Evolutionary conservation across 257 asterid species (phyloP), one percentile per base, ranked within the genome.

Genomic region (Osmanthus fragrans): DNA sequence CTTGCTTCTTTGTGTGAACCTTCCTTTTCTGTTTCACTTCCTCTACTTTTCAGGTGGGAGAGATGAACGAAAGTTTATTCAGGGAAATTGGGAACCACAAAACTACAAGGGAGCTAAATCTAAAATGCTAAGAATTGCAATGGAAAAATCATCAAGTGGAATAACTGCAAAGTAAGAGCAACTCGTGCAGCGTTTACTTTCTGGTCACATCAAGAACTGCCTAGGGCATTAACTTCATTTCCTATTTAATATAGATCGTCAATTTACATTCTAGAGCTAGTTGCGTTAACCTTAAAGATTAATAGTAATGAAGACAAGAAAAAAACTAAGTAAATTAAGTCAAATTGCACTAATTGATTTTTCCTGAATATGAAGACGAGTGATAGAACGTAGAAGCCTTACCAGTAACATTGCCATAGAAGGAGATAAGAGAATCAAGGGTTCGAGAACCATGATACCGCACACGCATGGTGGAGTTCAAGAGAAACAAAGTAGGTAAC

Each of bases 361-460:
- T 42, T 10, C 16, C 2, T 2, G 4, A 40, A 40, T 40, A 40
- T 40, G 47, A 40, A 9, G 47, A 21, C 32, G 51, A 40, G 34
- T 30, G 47, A 7, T n/a, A 56, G 4, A 64, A 65, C 25, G 15
- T 58, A 32, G 73, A n/a, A 72, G 63, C 21, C 89, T 89, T 88
- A 96, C 98, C 99, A 54, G 98, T 90, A 68, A 87, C 78, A 76
- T 89, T 94, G 27, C 84, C 82, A 37, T 96, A 93, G 86, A 96
- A 93, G 19, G 87, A 79, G 66, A 86, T 39, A 40, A 96, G 86
- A 34, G 99, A 93, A 75, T 90, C 97, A 76, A 89, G 84, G 79
- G 94, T 86, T 72, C 99, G 96, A 76, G 97, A 86, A 60, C 97
- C 99, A 73, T 87, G 94, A 84, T 89, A 93, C 75, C 92, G 89